Conservation (phyloP, 208 protist species). For the Trypanosoma melophagium region DNA sequence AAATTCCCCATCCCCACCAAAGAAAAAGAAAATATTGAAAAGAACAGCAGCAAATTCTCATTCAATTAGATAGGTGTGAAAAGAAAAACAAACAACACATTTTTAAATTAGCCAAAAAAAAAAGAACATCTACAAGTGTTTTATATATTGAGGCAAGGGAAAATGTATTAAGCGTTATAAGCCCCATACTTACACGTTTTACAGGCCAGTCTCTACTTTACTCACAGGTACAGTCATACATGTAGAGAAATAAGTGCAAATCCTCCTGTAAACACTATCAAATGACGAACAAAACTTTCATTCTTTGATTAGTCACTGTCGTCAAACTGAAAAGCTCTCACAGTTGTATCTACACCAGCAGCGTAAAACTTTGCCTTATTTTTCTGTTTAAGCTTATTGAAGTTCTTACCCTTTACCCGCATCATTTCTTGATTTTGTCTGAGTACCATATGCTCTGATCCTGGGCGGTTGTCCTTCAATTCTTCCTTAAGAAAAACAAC, state of each 20-base stretch:
- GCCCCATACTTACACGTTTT: neutral
- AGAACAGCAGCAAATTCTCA: no score
- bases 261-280: no score
- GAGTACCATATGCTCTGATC: slow-evolving; percentile 62
- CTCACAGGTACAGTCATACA: neutral
- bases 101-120: neutral
- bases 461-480: slow-evolving; percentile 66
- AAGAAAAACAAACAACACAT: neutral
- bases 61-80: no score
- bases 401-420: slow-evolving; percentile 78
- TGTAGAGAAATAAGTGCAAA: neutral
- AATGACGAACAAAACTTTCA: no score
- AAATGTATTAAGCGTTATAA: neutral
- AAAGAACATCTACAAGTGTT: neutral
- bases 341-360: slow-evolving; percentile 66
- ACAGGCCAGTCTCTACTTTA: neutral
- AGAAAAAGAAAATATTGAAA: slow-evolving; percentile 1
- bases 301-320: slow-evolving; percentile 58
- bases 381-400: slow-evolving; percentile 91
- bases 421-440: slow-evolving; percentile 91
- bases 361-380: slow-evolving; percentile 89
- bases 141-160: no score
- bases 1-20: neutral
- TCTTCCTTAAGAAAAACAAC: slow-evolving; percentile 60
- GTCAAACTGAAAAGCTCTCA: slow-evolving; percentile 82